Evolutionary conservation across 805 yeast species (phyloP).

Genomic region (Huiozyma sinensis): DNA sequence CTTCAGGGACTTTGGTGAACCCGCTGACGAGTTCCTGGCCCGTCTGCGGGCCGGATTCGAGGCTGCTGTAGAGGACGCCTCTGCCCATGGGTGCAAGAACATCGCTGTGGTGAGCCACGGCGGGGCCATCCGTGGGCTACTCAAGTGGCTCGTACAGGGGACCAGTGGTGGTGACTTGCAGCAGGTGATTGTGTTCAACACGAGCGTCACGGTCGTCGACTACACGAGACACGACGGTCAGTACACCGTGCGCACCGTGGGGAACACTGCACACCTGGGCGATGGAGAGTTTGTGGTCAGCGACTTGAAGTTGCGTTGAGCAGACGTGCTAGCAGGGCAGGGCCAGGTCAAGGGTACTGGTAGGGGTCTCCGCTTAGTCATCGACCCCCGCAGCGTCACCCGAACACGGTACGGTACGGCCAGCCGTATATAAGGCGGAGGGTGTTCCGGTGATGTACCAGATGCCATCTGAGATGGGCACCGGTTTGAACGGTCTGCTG

Average conservation of each 20-base stretch:
- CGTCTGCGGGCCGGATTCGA: constrained; percentile 43
- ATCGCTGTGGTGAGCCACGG: constrained; percentile 68
- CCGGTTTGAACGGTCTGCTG: too few relatives aligned
- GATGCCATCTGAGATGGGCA: too few relatives aligned
- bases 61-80: constrained; percentile 29
- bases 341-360: background rate
- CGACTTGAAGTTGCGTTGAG: constrained; percentile 37
- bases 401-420: too few relatives aligned
- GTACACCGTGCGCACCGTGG: constrained; percentile 44
- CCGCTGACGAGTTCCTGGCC: constrained; percentile 32
- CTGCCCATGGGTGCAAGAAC: constrained; percentile 31
- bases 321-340: too few relatives aligned
- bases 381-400: background rate
- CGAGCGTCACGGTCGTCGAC: constrained; percentile 62
- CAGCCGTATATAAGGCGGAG: background rate
- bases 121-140: constrained; percentile 58
- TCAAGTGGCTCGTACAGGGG: constrained; percentile 35
- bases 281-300: constrained; percentile 38
- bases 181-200: constrained; percentile 54
- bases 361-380: background rate
- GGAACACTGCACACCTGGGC: constrained; percentile 61
- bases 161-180: constrained; percentile 12
- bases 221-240: constrained; percentile 30
- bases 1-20: constrained; percentile 61
- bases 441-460: background rate